Evolutionary conservation across 164 flowering plant species (phyloP).

Genomic region (Tetracentron sinense): DNA sequence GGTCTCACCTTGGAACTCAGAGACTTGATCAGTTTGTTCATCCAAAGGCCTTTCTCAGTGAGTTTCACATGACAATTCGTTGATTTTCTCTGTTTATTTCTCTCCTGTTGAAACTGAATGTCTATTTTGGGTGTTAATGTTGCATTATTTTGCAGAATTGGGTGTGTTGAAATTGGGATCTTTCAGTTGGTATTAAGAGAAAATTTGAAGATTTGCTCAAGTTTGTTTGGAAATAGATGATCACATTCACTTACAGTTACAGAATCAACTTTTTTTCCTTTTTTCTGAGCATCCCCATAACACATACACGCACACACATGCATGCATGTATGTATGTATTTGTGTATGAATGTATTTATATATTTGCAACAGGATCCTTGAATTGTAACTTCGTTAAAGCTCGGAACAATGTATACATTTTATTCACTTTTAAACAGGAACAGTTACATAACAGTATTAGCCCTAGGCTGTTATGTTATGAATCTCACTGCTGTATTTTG

Average conservation of each 20-base stretch:
- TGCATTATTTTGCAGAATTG: too few relatives aligned
- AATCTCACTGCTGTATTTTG: neutral
- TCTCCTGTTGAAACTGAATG: neutral
- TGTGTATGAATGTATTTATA: too few relatives aligned
- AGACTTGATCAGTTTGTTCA: slow-evolving; percentile 48
- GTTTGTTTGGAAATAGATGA: neutral
- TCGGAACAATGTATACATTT: too few relatives aligned
- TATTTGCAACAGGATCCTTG: too few relatives aligned
- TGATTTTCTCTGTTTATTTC: neutral
- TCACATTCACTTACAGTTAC: too few relatives aligned
- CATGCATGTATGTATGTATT: too few relatives aligned
- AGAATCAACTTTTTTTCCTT: neutral
- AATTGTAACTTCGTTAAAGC: too few relatives aligned
- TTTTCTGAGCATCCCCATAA: too few relatives aligned
- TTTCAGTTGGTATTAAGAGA: neutral
- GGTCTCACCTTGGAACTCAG: slow-evolving; percentile 69
- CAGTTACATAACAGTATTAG: too few relatives aligned
- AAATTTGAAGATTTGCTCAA: too few relatives aligned
- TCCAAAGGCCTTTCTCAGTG: slow-evolving; percentile 68
- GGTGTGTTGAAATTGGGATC: neutral
- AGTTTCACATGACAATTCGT: slow-evolving; percentile 8
- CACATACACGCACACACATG: too few relatives aligned
- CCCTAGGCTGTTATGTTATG: neutral
- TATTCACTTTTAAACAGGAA: too few relatives aligned
- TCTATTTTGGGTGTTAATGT: neutral